Evolutionary conservation across 1,139 yeast species (phyloP), one percentile per base, ranked within the genome.

Genomic region (Hansenula anomala): DNA sequence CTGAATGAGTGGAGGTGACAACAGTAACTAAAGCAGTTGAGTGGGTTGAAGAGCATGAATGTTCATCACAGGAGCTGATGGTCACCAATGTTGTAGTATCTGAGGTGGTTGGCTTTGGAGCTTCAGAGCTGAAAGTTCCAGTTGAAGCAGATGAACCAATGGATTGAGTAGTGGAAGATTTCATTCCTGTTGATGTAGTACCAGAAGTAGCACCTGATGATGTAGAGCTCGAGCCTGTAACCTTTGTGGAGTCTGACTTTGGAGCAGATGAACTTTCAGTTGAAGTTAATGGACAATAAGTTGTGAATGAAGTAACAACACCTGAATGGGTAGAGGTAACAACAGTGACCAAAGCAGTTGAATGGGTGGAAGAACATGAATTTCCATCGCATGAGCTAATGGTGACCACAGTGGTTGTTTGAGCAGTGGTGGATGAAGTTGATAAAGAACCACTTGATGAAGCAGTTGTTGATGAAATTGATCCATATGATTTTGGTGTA

Each of bases 301-400:
- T 30, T 55, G 62, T 58, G 38, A 47, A 59, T 2, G 40, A 42
- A 10, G 75, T 69, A 44, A 55, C 60, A 33, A 58, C 61, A 43
- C 70, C 74, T 33, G 60, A 49, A 34, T 64, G 62, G 38, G 75
- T 69, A 40, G 58, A 55, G 43, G 73, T 66, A 42, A 67, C 65
- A 27, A 34, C 33, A 11, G 39, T 33, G 4, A 31, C 42, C 20
- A 36, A 36, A 6, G 42, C 38, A 18, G 42, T 42, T 13, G 30
- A 23, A n/a, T 26, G 16, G 7, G 40, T 23, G n/a, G 46, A 20
- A 11, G 4, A 5, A 25, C 54, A 48, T 9, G 42, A 36, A 13
- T 46, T 37, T 9, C 40, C 45, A 18, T 40, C 26, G 31, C 56
- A 51, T 12, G 57, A 46, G 11, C 51, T 42, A 27, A 46, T 38